Conservation (phyloP, 148 eudicot species). For the Cornus kousa region DNA sequence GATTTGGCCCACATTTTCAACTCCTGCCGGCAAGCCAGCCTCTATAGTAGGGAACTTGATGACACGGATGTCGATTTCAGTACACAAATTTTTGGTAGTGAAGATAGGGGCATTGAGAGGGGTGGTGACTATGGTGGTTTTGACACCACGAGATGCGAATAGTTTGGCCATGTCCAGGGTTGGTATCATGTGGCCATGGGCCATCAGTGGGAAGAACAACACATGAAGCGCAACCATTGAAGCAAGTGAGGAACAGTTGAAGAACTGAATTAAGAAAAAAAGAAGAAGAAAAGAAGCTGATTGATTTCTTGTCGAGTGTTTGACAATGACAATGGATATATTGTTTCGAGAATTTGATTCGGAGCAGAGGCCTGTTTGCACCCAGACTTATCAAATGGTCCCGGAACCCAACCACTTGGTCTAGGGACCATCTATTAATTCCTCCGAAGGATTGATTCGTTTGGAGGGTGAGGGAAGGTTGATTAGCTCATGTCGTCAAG, state of each 20-base stretch:
- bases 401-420: no score
- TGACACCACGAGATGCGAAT: slow-evolving; percentile 30
- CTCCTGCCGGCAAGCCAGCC: slow-evolving; percentile 38
- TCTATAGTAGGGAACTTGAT: slow-evolving; percentile 31
- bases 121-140: slow-evolving; percentile 38
- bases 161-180: slow-evolving; percentile 32
- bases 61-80: background rate
- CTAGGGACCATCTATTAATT: no score
- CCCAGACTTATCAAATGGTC: no score
- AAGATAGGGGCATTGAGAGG: slow-evolving; percentile 24
- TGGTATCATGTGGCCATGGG: slow-evolving; percentile 45
- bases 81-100: background rate
- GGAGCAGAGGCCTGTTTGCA: no score
- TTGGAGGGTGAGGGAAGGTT: no score
- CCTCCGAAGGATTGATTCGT: no score
- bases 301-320: no score
- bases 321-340: no score
- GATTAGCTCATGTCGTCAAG: no score
- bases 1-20: slow-evolving; percentile 16
- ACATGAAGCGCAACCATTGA: slow-evolving; percentile 28
- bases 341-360: no score
- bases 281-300: no score
- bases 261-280: no score
- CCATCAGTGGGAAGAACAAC: slow-evolving; percentile 32
- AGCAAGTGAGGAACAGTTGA: background rate